These are phyloP conservation scores for Nakaseomyces kungkrabaensis DNA, from an alignment of 1,139 yeast genomes.

Conservation along the genomic window DNA sequence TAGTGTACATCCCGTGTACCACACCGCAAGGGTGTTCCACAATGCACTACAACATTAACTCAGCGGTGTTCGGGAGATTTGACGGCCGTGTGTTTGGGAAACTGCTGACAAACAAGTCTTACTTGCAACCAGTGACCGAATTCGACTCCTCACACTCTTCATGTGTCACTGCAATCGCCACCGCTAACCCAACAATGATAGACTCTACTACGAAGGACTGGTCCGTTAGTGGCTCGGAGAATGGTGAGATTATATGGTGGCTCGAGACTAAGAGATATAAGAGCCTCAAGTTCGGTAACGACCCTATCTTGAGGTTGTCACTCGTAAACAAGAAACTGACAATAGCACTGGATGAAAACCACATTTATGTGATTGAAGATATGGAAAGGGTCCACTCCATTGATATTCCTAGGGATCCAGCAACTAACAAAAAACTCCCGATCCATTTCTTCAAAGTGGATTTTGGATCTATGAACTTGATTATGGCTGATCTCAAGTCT, in stretches of 20 bases:
- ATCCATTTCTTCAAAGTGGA: slow-evolving; percentile 36
- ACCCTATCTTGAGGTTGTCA: slow-evolving; percentile 20
- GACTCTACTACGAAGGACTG: slow-evolving; percentile 23
- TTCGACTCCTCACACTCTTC: slow-evolving; percentile 28
- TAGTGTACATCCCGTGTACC: slow-evolving; percentile 31
- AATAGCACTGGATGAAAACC: slow-evolving; percentile 21
- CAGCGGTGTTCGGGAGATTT: slow-evolving; percentile 37
- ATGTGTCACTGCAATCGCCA: slow-evolving; percentile 32
- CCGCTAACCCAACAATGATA: slow-evolving; percentile 13
- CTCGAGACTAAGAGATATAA: slow-evolving; percentile 24
- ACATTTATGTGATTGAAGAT: slow-evolving; percentile 19
- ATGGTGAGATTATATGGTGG: slow-evolving; percentile 35
- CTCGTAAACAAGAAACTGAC: slow-evolving; percentile 20
- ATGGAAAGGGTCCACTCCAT: slow-evolving; percentile 13
- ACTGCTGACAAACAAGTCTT: slow-evolving; percentile 30
- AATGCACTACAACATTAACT: slow-evolving; percentile 28
- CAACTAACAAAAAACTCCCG: slow-evolving; percentile 5
- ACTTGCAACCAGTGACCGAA: slow-evolving; percentile 32
- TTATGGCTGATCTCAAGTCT: slow-evolving; percentile 21
- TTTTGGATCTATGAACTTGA: slow-evolving; percentile 38
- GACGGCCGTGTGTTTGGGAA: slow-evolving; percentile 37
- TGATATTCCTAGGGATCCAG: slow-evolving; percentile 11
- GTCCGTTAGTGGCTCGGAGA: slow-evolving; percentile 35
- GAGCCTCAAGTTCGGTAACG: slow-evolving; percentile 15
- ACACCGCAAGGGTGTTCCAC: slow-evolving; percentile 33